Evolutionary conservation across 805 yeast genomes (phyloP).

Genomic region (Saturnispora kantuleensis): DNA sequence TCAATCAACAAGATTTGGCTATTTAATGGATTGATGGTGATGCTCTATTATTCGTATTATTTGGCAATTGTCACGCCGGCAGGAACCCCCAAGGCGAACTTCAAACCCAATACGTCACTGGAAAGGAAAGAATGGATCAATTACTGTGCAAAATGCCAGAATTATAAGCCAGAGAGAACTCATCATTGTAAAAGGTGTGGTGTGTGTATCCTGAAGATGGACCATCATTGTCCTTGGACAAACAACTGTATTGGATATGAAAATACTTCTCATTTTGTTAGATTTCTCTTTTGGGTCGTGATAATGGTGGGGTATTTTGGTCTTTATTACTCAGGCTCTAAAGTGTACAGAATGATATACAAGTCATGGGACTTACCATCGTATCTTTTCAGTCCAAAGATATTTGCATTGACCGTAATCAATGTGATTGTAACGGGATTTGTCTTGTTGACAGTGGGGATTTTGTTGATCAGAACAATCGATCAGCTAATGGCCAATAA

Average conservation of each 20-base stretch:
- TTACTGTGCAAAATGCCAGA: slow-evolving; percentile 65
- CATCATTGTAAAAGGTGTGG: slow-evolving; percentile 80
- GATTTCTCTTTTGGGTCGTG: slow-evolving; percentile 64
- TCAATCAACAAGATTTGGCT: slow-evolving; percentile 30
- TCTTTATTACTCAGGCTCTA: slow-evolving; percentile 23
- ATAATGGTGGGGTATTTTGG: slow-evolving; percentile 38
- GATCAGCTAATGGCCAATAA: slow-evolving; percentile 52
- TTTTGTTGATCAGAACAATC: slow-evolving; percentile 54
- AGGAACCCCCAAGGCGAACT: slow-evolving; percentile 52
- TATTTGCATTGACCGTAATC: slow-evolving; percentile 45
- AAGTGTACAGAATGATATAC: slow-evolving; percentile 36
- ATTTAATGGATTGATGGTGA: slow-evolving; percentile 22
- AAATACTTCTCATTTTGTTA: slow-evolving; percentile 69
- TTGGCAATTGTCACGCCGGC: slow-evolving; percentile 60
- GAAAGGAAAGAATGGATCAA: slow-evolving; percentile 37
- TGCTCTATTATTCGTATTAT: slow-evolving; percentile 67
- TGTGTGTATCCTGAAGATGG: slow-evolving; percentile 79
- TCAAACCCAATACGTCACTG: slow-evolving; percentile 23
- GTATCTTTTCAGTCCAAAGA: slow-evolving; percentile 41
- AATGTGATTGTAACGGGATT: slow-evolving; percentile 47
- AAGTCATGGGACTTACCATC: slow-evolving; percentile 41
- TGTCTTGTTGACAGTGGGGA: slow-evolving; percentile 47
- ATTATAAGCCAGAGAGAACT: slow-evolving; percentile 69
- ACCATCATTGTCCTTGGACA: slow-evolving; percentile 94
- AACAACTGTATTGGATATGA: slow-evolving; percentile 77